These are phyloP conservation scores for Peronospora tabacina DNA, from an alignment of 352 stramenopile genomes.

Conservation along the genomic window DNA sequence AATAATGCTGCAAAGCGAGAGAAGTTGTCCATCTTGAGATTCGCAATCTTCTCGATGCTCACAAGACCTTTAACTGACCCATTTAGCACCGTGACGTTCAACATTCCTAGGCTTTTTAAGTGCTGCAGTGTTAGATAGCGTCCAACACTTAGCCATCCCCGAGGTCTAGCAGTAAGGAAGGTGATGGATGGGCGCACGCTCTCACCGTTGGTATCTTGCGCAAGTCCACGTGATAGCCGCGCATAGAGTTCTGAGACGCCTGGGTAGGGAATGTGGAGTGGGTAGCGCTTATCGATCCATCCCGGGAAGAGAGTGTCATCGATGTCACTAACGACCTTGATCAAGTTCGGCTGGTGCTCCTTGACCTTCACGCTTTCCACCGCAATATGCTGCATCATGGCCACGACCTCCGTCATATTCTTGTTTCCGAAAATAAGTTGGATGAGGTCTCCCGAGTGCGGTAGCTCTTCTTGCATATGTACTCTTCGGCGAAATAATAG, in stretches of 20 bases:
- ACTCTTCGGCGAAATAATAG: slow-evolving; percentile 4
- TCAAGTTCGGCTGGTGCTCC: slow-evolving; percentile 38
- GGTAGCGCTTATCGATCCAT: slow-evolving; percentile 67
- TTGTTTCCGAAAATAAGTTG: slow-evolving; percentile 72
- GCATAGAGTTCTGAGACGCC: slow-evolving; percentile 67
- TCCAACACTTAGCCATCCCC: slow-evolving; percentile 72
- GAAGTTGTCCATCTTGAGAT: slow-evolving; percentile 79
- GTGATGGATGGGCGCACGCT: slow-evolving; percentile 51
- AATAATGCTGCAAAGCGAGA: slow-evolving; percentile 67
- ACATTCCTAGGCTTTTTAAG: slow-evolving; percentile 61
- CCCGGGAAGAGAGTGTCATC: slow-evolving; percentile 78
- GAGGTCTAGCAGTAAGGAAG: slow-evolving; percentile 71
- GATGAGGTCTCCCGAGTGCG: slow-evolving; percentile 65
- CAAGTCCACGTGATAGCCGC: slow-evolving; percentile 50
- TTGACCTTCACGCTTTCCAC: slow-evolving; percentile 70
- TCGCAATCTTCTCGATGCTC: slow-evolving; percentile 79
- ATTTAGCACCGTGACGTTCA: slow-evolving; percentile 71
- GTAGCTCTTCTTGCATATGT: slow-evolving; percentile 30
- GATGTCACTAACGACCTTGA: slow-evolving; percentile 86
- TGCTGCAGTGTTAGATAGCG: slow-evolving; percentile 75
- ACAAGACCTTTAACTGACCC: slow-evolving; percentile 74
- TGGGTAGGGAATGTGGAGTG: slow-evolving; percentile 70
- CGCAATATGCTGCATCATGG: slow-evolving; percentile 79
- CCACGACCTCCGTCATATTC: slow-evolving; percentile 72
- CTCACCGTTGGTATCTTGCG: slow-evolving; percentile 27